These are phyloP conservation scores for Neonectria coccinea DNA, from an alignment of 2,329 filamentous ascomycete species.

Conservation along the genomic window DNA sequence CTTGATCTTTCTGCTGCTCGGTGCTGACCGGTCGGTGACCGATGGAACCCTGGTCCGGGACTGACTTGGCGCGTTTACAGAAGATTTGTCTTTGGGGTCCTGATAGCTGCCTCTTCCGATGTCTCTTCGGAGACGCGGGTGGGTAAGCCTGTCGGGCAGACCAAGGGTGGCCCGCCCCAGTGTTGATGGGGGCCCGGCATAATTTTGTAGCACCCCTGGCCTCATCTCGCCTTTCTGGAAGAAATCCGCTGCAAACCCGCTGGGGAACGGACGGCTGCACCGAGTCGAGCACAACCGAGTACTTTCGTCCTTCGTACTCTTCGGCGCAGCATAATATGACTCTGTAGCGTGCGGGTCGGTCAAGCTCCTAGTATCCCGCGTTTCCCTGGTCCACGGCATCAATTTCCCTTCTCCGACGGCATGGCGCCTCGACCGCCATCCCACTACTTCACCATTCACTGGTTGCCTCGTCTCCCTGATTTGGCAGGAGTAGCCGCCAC, in stretches of 20 bases:
- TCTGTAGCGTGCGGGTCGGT: constrained; percentile 10
- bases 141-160: constrained; percentile 15
- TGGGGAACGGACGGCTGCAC: constrained; percentile 27
- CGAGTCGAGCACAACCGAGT: constrained; percentile 22
- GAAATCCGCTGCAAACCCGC: constrained; percentile 9
- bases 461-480: constrained; percentile 20
- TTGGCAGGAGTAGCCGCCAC: constrained; percentile 24
- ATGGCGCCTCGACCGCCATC: constrained; percentile 19
- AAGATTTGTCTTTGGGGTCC: constrained; percentile 1
- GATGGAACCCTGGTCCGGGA: neutral
- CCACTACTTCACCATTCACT: constrained; percentile 20
- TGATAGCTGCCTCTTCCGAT: constrained; percentile 10
- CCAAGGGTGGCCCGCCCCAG: constrained; percentile 25
- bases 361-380: constrained; percentile 15
- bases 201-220: constrained; percentile 32
- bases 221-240: constrained; percentile 39
- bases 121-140: constrained; percentile 24
- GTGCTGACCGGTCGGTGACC: constrained; percentile 18
- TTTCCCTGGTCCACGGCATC: constrained; percentile 18
- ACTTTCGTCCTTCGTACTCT: constrained; percentile 24
- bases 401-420: constrained; percentile 25
- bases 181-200: constrained; percentile 21
- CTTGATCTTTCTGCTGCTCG: constrained; percentile 2
- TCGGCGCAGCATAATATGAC: neutral
- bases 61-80: neutral